Base-by-base conservation (phyloP, 176 grass and related monocot genomes). In the Guadua angustifolia region DNA sequence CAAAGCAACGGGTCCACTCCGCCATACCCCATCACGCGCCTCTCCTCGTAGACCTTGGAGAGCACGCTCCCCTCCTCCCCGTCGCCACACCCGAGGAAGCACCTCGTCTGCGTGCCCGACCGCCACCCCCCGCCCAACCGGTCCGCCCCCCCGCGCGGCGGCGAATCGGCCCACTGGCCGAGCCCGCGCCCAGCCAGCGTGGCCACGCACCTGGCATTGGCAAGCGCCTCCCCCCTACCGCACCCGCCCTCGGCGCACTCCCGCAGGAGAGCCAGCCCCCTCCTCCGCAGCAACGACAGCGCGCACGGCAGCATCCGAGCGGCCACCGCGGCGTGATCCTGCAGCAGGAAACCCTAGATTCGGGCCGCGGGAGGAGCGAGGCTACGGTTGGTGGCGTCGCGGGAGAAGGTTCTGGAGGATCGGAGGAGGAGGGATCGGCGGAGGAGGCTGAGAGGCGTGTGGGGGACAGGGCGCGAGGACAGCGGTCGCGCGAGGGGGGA, bases 21-120 rank as follows among this genome's bases (percentile, higher is more conserved):
- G 21, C 12, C 86, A 45, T 94, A 99, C 96, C 96, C 96, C 64
- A 99, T 90, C 36, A 94, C 88, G 46, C 89, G 91, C 81, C 78
- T 86, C 91, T 95, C 96, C 79, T 95, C 91, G 16, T 95, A 92
- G 63, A 87, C 87, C 85, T 99, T 99, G 17, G 96, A 93, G 82
- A 99, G 96, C 49, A 90, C 89, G 87, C 56, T 72, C 42, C 89
- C 91, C 86, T 95, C 96, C 22, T 95, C 96, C 75, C 93, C 93
- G 58, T 94, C 93, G 61, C 16, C 46, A 36, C 93, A 98, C 21
- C 96, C 96, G 65, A 98, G 91, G 85, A 98, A 98, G 45, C 73
- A 55, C 89, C 96, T 92, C 22, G 79, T 81, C 78, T 93, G 95
- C 50, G 63, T 36, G 84, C 65, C 40, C 25, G 79, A 46, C 1